Evolutionary conservation across 2,329 filamentous ascomycete species (phyloP), one percentile per base, ranked within the genome.

Genomic region (Drechslerella stenobrocha): DNA sequence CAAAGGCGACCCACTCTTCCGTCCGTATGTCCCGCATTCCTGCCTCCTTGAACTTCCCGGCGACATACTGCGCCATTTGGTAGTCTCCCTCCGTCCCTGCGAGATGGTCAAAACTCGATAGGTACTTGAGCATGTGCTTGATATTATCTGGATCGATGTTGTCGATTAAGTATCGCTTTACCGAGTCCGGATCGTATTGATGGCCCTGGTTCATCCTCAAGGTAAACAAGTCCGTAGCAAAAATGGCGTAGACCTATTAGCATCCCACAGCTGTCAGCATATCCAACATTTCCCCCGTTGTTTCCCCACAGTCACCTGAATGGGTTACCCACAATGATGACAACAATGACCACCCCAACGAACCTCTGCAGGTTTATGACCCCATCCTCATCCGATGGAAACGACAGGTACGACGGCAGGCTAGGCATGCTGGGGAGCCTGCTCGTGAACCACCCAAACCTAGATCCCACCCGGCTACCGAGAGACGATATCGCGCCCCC

Each of bases 41-140:
- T 45, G 86, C 85, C 51, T 81, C 81, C 71, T 79, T 78, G 76
- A 96, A 96, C 75, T 87, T 83, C 73, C 84, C 85, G 76, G 91
- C 83, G 56, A 96, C 84, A 79, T 91, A 95, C 78, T 89, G 83
- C 5, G 89, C 92, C 56, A 95, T 81, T 45, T 87, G 88, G 73
- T 87, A 90, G 77, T 95, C 92, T 47, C 93, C 93, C 78, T 96
- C 87, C 2, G 90, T 95, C n/a, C 93, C 93, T 1, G 90, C 93
- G 70, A 97, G 81, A 76, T 97, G 93, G 69, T 93, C 88, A 75
- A 89, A 96, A 58, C 83, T 83, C 2, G 90, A 92, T 70, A 92
- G 84, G 74, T 91, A 87, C 73, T 83, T 80, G 65, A 96, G 78
- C 61, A 88, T 88, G 37, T 88, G 85, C 70, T 84, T 82, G 75